phyloP scores from a whole-genome alignment of 192 early-diverging fungal species.

The Linnemannia elongata region DNA sequence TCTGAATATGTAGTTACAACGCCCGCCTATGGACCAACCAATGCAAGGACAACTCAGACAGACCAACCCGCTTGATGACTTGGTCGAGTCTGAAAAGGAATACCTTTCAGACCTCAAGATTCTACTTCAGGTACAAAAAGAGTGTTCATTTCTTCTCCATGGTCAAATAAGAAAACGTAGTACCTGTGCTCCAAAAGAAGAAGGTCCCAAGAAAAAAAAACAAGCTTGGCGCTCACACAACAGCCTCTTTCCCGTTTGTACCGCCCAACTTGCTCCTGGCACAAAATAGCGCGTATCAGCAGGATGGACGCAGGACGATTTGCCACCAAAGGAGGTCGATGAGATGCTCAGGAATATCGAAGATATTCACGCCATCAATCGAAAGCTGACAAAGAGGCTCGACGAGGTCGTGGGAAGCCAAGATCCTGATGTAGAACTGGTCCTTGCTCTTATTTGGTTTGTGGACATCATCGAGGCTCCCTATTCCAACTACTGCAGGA shows the following conservation, averaged over 20 bases:
- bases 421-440: conserved; percentile 1
- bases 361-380: conserved; percentile 59
- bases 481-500: conserved; percentile 67
- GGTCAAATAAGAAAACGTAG: neutral
- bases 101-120: conserved; percentile 64
- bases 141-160: neutral
- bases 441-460: conserved; percentile 32
- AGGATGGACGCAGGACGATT: conserved; percentile 62
- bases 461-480: conserved; percentile 67
- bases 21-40: conserved; percentile 36
- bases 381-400: conserved; percentile 49
- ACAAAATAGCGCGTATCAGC: conserved; percentile 60
- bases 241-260: neutral
- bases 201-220: neutral
- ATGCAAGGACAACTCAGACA: neutral
- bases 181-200: neutral
- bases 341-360: conserved; percentile 60
- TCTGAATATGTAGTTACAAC: conserved; percentile 37
- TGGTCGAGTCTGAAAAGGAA: conserved; percentile 65
- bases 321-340: conserved; percentile 63
- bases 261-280: neutral
- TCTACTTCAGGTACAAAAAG: conserved; percentile 58
- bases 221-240: conserved; percentile 1
- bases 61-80: conserved; percentile 62
- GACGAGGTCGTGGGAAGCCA: conserved; percentile 12